A percentile compares a stretch with the other conserved stretches of the same genome.
Evolutionary conservation across 441 rosid genomes (phyloP).

Genomic region (Metrosideros polymorpha): DNA sequence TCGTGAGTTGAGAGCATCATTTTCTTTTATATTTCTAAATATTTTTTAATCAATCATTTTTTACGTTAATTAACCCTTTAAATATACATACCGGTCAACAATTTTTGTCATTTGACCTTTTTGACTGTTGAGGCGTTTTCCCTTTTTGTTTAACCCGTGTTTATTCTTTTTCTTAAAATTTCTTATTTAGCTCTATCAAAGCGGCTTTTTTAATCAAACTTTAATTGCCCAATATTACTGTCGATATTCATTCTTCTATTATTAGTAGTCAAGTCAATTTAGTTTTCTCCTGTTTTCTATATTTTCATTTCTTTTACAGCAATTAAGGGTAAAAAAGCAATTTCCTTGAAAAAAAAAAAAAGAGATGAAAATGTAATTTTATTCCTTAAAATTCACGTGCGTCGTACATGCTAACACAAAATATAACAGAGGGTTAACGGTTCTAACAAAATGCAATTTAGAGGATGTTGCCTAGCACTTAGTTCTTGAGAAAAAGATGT

Average conservation of each 20-base stretch:
- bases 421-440: not conserved
- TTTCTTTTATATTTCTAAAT: not conserved
- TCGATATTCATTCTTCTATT: not conserved
- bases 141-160: not conserved
- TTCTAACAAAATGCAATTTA: not conserved
- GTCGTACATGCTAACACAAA: not conserved
- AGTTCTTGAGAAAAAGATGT: not conserved
- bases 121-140: not conserved
- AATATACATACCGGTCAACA: not conserved
- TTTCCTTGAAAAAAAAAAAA: not conserved
- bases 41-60: not conserved
- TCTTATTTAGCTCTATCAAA: not conserved
- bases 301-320: not conserved
- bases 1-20: not conserved
- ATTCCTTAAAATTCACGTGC: not conserved
- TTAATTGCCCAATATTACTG: not conserved
- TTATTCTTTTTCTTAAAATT: not conserved
- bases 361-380: not conserved
- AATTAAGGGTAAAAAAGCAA: not conserved
- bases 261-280: not conserved
- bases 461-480: not conserved
- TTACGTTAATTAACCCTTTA: not conserved
- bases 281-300: not conserved
- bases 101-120: not conserved
- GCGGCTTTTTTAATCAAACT: not conserved